Conservation (phyloP, 2,329 filamentous ascomycete species). For the Pseudogymnoascus sp. region DNA sequence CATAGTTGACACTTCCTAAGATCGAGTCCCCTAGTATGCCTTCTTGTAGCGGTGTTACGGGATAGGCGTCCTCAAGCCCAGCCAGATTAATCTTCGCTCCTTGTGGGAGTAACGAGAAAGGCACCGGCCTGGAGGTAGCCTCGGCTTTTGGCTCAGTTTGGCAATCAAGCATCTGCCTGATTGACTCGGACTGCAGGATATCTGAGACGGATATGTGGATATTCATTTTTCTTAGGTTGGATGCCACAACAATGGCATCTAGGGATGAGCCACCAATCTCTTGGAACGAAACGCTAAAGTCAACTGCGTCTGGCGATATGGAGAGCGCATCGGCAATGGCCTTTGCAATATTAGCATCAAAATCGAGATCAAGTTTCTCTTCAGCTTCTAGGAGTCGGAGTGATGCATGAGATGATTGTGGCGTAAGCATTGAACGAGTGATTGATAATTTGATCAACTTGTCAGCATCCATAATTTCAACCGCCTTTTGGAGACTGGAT, state of each 20-base stretch:
- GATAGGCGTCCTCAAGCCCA: slow-evolving; percentile 32
- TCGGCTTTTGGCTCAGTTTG: neutral
- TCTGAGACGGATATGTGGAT: neutral
- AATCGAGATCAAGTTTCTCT: neutral
- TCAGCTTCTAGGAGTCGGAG: neutral
- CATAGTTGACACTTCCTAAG: slow-evolving; percentile 28
- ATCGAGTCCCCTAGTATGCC: slow-evolving; percentile 31
- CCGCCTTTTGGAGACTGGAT: neutral
- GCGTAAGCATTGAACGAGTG: neutral
- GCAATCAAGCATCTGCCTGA: neutral
- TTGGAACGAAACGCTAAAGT: slow-evolving; percentile 1
- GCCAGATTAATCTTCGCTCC: slow-evolving; percentile 1
- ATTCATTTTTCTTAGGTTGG: neutral
- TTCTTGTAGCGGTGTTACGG: slow-evolving; percentile 32
- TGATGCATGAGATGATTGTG: neutral
- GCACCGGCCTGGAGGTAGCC: neutral
- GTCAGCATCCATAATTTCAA: neutral
- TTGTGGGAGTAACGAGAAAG: neutral
- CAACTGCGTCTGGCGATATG: neutral
- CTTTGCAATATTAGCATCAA: neutral
- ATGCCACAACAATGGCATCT: neutral
- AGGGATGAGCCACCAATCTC: neutral
- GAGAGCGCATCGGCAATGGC: neutral
- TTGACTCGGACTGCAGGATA: neutral
- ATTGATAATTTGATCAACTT: neutral